These are phyloP conservation scores for Hirsutella thompsonii DNA, from an alignment of 2,329 filamentous ascomycete genomes.

Conservation along the genomic window DNA sequence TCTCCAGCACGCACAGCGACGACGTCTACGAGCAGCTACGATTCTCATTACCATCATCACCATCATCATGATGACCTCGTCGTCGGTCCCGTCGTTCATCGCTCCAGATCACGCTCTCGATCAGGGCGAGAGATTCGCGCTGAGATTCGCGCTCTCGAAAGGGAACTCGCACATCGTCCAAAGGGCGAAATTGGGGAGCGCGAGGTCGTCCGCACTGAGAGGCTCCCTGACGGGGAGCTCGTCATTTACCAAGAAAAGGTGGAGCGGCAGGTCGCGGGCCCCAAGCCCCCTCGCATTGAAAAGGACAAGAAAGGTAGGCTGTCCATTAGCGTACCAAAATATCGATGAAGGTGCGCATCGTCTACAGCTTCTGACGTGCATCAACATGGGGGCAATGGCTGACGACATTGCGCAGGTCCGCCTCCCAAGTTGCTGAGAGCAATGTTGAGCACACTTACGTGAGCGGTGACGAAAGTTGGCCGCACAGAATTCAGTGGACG, in stretches of 20 bases:
- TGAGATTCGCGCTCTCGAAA: conserved; percentile 61
- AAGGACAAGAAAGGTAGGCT: conserved; percentile 96
- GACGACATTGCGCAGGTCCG: too few relatives aligned
- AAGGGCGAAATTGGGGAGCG: conserved; percentile 26
- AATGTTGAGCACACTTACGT: too few relatives aligned
- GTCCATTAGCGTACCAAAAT: conserved; percentile 68
- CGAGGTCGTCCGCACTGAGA: conserved; percentile 42
- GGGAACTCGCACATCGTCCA: conserved; percentile 22
- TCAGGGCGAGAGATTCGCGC: conserved; percentile 53
- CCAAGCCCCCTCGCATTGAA: conserved; percentile 56
- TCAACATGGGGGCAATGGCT: too few relatives aligned
- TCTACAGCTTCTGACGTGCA: neutral
- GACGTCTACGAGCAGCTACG: conserved; percentile 18
- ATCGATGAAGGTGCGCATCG: conserved; percentile 42
- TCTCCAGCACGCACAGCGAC: conserved; percentile 31
- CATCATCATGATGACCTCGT: conserved; percentile 14
- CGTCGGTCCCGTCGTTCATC: conserved; percentile 20
- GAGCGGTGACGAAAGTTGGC: too few relatives aligned
- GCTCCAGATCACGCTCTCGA: conserved; percentile 28
- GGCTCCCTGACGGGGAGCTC: conserved; percentile 46
- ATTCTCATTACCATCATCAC: conserved; percentile 15
- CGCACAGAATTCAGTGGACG: too few relatives aligned
- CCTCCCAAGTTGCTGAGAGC: too few relatives aligned
- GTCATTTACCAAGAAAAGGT: conserved; percentile 50
- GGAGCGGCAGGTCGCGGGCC: conserved; percentile 39